phyloP scores from a whole-genome alignment of 352 stramenopile genomes.

The Chrysophaeum taylorii region DNA sequence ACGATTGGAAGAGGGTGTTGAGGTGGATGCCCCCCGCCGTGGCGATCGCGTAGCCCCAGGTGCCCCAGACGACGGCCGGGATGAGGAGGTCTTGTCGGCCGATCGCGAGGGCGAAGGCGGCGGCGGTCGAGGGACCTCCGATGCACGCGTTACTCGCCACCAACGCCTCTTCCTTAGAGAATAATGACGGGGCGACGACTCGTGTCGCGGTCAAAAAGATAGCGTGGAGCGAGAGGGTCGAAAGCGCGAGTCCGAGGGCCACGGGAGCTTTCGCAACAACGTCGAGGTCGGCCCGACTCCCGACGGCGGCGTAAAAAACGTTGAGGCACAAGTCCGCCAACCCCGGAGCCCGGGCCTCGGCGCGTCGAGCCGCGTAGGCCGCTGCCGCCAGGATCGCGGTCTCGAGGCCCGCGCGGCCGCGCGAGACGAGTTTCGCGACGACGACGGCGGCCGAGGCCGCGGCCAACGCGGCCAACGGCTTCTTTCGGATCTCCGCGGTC shows the following conservation, averaged over 20 bases:
- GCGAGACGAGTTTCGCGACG: too few relatives aligned
- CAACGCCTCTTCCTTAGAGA: slow-evolving; percentile 42
- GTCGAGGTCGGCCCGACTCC: slow-evolving; percentile 34
- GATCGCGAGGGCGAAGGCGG: too few relatives aligned
- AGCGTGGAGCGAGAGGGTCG: slow-evolving; percentile 38
- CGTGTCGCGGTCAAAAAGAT: slow-evolving; percentile 24
- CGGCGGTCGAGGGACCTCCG: slow-evolving; percentile 46
- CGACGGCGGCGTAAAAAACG: slow-evolving; percentile 44
- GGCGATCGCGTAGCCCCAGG: too few relatives aligned
- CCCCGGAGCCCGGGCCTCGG: background rate
- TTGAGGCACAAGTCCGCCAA: slow-evolving; percentile 41
- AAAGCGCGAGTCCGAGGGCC: slow-evolving; percentile 35
- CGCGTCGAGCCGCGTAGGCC: background rate
- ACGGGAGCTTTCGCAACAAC: slow-evolving; percentile 31
- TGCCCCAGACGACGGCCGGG: too few relatives aligned
- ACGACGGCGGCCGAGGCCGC: too few relatives aligned
- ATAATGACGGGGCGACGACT: background rate
- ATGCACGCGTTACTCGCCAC: slow-evolving; percentile 51
- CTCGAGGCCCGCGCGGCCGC: too few relatives aligned
- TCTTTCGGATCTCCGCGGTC: too few relatives aligned
- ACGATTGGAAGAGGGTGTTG: too few relatives aligned
- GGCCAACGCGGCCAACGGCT: too few relatives aligned
- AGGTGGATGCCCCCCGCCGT: too few relatives aligned
- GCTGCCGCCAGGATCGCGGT: too few relatives aligned
- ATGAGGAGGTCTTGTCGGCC: too few relatives aligned